Conservation (phyloP, 805 yeast genomes). For the Candida caryicola region DNA sequence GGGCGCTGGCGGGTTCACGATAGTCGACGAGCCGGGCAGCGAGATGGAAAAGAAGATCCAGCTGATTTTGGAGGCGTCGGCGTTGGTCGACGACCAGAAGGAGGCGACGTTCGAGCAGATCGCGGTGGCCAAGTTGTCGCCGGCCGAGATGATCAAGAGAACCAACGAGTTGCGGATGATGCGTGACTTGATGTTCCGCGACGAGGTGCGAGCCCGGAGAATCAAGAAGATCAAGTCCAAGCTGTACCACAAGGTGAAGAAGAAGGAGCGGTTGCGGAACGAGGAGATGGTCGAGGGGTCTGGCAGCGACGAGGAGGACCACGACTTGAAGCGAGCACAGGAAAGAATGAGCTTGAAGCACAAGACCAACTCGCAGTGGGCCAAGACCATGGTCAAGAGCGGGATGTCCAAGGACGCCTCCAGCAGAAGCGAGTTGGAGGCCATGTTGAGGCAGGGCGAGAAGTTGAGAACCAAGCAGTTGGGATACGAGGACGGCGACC, state of each 20-base stretch:
- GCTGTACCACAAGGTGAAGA: constrained; percentile 78
- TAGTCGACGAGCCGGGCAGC: constrained; percentile 31
- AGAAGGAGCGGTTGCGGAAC: constrained; percentile 75
- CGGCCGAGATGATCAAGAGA: constrained; percentile 73
- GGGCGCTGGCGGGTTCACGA: neutral
- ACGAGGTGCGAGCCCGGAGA: constrained; percentile 86
- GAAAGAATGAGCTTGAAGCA: constrained; percentile 93
- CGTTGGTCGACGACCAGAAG: constrained; percentile 66
- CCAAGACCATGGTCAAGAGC: constrained; percentile 80
- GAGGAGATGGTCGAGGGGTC: constrained; percentile 64
- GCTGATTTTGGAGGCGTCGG: constrained; percentile 58
- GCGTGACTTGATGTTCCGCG: constrained; percentile 96
- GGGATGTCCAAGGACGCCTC: constrained; percentile 87
- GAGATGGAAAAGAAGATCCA: constrained; percentile 69
- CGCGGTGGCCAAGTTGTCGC: constrained; percentile 74
- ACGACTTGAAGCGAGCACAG: constrained; percentile 73
- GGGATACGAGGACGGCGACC: constrained; percentile 57
- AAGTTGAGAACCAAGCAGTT: constrained; percentile 66
- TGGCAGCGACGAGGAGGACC: constrained; percentile 55
- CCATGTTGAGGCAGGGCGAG: constrained; percentile 88
- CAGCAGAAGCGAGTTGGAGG: constrained; percentile 87
- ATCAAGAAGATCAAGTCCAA: constrained; percentile 94
- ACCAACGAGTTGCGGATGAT: constrained; percentile 81
- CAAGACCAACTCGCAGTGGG: constrained; percentile 87
- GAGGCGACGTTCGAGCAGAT: constrained; percentile 86